Conservation (phyloP, 2,329 filamentous ascomycete genomes). For the Botrytis sinoallii region DNA sequence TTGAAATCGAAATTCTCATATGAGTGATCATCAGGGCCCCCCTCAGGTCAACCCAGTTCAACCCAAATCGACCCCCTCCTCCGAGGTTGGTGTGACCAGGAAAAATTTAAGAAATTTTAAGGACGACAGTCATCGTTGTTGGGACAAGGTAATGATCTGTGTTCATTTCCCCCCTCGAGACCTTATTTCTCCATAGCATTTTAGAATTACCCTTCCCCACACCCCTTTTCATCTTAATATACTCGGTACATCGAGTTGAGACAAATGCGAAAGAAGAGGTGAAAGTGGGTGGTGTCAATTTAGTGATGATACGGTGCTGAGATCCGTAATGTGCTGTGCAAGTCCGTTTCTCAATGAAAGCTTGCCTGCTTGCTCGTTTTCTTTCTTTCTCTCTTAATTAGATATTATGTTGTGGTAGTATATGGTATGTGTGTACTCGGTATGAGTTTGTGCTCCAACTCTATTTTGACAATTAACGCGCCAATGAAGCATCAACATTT, state of each 20-base stretch:
- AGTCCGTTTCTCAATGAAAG: not conserved
- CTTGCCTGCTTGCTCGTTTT: not conserved
- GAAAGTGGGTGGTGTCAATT: constrained; percentile 1
- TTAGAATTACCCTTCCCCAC: not conserved
- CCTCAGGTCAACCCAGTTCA: not conserved
- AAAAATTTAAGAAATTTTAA: not conserved
- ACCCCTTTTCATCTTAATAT: not conserved
- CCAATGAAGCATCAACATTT: not conserved
- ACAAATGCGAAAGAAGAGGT: not conserved
- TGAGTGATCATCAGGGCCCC: constrained; percentile 2
- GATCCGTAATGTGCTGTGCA: not conserved
- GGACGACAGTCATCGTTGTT: constrained; percentile 1
- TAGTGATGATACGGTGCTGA: constrained; percentile 2
- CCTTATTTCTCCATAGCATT: not conserved
- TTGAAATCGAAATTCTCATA: not conserved
- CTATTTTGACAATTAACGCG: not conserved
- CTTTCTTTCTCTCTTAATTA: not conserved
- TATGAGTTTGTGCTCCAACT: not conserved
- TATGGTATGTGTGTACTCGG: not conserved
- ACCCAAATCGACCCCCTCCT: not conserved
- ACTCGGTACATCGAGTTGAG: constrained; percentile 1
- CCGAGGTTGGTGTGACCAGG: not conserved
- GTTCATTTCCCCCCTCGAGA: not conserved
- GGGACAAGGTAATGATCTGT: constrained; percentile 6
- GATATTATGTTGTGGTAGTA: not conserved